Percentiles rank a stretch among this genome's conserved stretches.
Evolutionary conservation across 2,329 filamentous ascomycete species (phyloP).

Genomic region (Colletotrichum higginsianum): DNA sequence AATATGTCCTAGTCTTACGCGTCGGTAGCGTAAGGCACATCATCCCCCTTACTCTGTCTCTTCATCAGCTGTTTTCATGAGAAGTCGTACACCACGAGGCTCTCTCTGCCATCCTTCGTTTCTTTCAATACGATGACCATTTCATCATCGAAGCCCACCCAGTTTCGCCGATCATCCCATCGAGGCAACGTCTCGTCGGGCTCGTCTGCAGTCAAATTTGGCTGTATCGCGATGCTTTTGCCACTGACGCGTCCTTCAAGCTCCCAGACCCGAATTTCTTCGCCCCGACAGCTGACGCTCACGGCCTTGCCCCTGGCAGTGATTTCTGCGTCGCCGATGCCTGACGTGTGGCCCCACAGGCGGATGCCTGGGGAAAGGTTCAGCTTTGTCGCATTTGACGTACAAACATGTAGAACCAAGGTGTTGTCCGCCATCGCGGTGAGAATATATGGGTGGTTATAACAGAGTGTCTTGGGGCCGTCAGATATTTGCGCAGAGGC

Average conservation of each 20-base stretch:
- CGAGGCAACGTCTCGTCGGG: slow-evolving; percentile 40
- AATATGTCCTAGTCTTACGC: not conserved
- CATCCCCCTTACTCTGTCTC: not conserved
- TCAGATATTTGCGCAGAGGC: slow-evolving; percentile 41
- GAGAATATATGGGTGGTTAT: slow-evolving; percentile 87
- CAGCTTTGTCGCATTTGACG: slow-evolving; percentile 76
- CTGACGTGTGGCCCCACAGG: slow-evolving; percentile 93
- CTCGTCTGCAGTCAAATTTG: slow-evolving; percentile 48
- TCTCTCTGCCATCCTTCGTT: slow-evolving; percentile 76
- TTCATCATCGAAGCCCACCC: slow-evolving; percentile 92
- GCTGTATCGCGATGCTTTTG: slow-evolving; percentile 66
- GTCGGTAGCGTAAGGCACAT: slow-evolving; percentile 4
- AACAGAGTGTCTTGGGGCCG: slow-evolving; percentile 76
- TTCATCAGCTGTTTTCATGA: slow-evolving; percentile 59
- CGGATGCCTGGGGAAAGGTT: slow-evolving; percentile 81
- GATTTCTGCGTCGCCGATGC: slow-evolving; percentile 88
- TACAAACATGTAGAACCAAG: slow-evolving; percentile 84
- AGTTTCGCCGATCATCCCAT: slow-evolving; percentile 68
- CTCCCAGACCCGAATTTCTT: slow-evolving; percentile 89
- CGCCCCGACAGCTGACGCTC: slow-evolving; percentile 86
- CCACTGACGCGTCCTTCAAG: slow-evolving; percentile 78
- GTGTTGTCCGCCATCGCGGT: slow-evolving; percentile 91
- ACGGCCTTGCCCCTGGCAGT: slow-evolving; percentile 89
- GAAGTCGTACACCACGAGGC: slow-evolving; percentile 90
- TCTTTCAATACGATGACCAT: slow-evolving; percentile 90